Conservation (phyloP, 768 basidiomycete species). For the Lyophyllum shimeji region DNA sequence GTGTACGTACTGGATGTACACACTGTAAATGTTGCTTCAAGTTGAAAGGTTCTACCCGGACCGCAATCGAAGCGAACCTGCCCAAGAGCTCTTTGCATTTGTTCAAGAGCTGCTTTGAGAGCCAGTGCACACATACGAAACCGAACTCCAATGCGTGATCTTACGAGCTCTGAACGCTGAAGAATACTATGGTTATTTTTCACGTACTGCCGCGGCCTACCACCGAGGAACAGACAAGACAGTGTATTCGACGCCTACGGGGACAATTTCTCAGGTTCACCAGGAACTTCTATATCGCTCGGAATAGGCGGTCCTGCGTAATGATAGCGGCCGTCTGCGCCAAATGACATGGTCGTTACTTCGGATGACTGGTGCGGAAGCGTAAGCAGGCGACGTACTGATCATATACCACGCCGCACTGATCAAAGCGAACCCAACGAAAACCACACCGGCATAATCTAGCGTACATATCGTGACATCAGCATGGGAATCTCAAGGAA, state of each 20-base stretch:
- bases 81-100: too few relatives aligned
- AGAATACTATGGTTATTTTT: too few relatives aligned
- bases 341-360: slow-evolving; percentile 40
- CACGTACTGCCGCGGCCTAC: too few relatives aligned
- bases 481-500: background rate
- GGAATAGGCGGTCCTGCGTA: slow-evolving; percentile 44
- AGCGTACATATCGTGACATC: background rate
- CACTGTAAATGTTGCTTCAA: too few relatives aligned
- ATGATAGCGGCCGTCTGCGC: slow-evolving; percentile 40
- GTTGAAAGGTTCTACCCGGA: too few relatives aligned
- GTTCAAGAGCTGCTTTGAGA: too few relatives aligned
- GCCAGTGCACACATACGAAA: too few relatives aligned
- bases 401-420: slow-evolving; percentile 63
- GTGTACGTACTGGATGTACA: too few relatives aligned
- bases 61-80: too few relatives aligned
- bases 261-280: background rate
- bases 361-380: background rate
- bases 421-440: slow-evolving; percentile 58
- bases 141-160: too few relatives aligned
- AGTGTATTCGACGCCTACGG: background rate
- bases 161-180: too few relatives aligned
- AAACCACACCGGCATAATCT: slow-evolving; percentile 72
- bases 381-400: slow-evolving; percentile 34
- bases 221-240: background rate
- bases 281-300: background rate